A percentile compares a stretch with the other conserved stretches of the same genome.
These are phyloP conservation scores for Agrostemma githago DNA, from an alignment of 148 eudicot species.

Conservation along the genomic window DNA sequence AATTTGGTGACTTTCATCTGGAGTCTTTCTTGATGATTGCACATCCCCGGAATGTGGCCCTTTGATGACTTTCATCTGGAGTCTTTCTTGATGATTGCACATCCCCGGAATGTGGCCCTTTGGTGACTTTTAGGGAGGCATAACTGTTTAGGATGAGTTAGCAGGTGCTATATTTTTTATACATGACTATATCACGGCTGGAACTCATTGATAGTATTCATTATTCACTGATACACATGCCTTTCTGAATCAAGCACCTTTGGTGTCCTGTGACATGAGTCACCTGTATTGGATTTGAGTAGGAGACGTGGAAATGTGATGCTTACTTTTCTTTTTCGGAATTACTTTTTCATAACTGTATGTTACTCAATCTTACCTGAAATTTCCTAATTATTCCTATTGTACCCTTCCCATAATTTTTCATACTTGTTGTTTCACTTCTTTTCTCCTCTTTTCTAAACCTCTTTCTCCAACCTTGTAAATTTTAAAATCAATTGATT, in stretches of 20 bases:
- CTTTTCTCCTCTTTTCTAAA: too few species aligned
- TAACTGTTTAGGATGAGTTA: not conserved
- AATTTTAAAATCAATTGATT: too few species aligned
- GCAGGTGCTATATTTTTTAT: not conserved
- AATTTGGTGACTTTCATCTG: not conserved
- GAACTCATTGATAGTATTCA: not conserved
- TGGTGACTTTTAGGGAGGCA: not conserved
- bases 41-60: not conserved
- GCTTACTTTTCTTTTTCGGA: conserved; percentile 5
- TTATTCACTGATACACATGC: not conserved
- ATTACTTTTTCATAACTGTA: too few species aligned
- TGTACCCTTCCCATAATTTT: too few species aligned
- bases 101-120: not conserved
- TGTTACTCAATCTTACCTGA: too few species aligned
- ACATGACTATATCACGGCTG: not conserved
- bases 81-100: not conserved
- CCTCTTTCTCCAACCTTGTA: too few species aligned
- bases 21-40: not conserved
- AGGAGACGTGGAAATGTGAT: not conserved
- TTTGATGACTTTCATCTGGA: not conserved
- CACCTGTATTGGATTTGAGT: not conserved
- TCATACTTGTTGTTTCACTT: too few species aligned
- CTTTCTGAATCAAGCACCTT: not conserved
- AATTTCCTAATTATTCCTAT: too few species aligned
- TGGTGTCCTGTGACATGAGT: not conserved